Evolutionary conservation across 345 rosid species (phyloP), one percentile per base, ranked within the genome.

Genomic region (Aurinia saxatilis): DNA sequence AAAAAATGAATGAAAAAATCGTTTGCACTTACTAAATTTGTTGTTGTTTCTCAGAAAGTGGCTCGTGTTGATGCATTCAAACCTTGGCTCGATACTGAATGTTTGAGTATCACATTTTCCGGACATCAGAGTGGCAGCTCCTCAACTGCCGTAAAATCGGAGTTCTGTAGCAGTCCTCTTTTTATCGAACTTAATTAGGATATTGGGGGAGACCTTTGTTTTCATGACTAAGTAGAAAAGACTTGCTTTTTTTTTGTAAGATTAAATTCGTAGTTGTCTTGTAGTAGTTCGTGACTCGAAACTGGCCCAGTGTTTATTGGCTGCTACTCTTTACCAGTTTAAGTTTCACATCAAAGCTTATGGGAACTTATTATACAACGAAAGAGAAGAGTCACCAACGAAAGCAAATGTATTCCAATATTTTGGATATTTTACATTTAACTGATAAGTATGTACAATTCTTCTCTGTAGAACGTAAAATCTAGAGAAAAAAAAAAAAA

Each of bases 51-150:
- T 46, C 87, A 84, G 95, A 74, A 79, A 57, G 19, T 73, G 45
- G 40, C 65, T 6, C 76, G 54, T 57, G 77, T 75, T 49, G 91
- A 72, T 69, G 58, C 60, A 27, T 85, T 88, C 50, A 54, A 48
- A 67, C 91, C 90, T 10, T 85, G 92, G 96, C 29, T 54, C 63
- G 85, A 79, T 39, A 25, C 42, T 2, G 63, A 63, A 48, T 80
- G 82, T 73, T 61, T 81, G 76, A 55, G 63, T 54, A 65, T 49
- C 23, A 73, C 12, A 37, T 53, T 55, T 46, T 10, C 15, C 27
- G 14, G 50, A 61, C 5, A 16, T 21, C 10, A 34, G 55, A 34
- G 23, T 29, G 29, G n/a, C 41, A n/a, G 41, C 71, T 8, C 56
- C 29, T 17, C 13, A n/a, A n/a, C n/a, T 7, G 11, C 36, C 2